Conservation (phyloP, 75 land plant genomes). For the Pseudotsuga menziesii region DNA sequence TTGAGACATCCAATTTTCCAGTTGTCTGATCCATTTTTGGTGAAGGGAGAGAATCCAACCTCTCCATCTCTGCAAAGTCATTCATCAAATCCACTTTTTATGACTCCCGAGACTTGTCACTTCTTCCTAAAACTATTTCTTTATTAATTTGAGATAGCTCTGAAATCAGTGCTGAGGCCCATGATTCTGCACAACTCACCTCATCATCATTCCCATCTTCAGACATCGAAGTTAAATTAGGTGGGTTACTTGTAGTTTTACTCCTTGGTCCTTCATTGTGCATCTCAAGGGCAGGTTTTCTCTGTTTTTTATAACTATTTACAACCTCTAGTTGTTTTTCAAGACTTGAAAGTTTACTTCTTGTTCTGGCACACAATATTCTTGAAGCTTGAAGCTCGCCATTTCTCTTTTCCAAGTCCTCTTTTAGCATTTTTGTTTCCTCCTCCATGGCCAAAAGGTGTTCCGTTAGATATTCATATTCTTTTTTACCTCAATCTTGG, state of each 20-base stretch:
- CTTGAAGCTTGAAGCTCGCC: constrained; percentile 78
- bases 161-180: constrained; percentile 49
- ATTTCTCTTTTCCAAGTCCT: constrained; percentile 72
- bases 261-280: constrained; percentile 17
- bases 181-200: constrained; percentile 62
- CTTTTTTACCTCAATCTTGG: constrained; percentile 45
- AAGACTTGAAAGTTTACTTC: constrained; percentile 63
- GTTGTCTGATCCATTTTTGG: constrained; percentile 18
- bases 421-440: constrained; percentile 88
- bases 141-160: constrained; percentile 56
- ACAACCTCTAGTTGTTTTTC: constrained; percentile 40
- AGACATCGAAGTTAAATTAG: constrained; percentile 62
- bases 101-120: constrained; percentile 31
- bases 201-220: constrained; percentile 76
- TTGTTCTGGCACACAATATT: constrained; percentile 67
- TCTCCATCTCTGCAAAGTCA: constrained; percentile 96
- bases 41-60: constrained; percentile 46
- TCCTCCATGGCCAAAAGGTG: constrained; percentile 79
- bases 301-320: constrained; percentile 21
- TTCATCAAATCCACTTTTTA: constrained; percentile 77
- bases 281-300: constrained; percentile 16
- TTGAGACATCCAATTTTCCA: not conserved
- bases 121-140: constrained; percentile 29
- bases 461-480: constrained; percentile 57
- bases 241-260: constrained; percentile 42